Conservation (phyloP, 768 basidiomycete genomes). For the Albatrellus ellisii region DNA sequence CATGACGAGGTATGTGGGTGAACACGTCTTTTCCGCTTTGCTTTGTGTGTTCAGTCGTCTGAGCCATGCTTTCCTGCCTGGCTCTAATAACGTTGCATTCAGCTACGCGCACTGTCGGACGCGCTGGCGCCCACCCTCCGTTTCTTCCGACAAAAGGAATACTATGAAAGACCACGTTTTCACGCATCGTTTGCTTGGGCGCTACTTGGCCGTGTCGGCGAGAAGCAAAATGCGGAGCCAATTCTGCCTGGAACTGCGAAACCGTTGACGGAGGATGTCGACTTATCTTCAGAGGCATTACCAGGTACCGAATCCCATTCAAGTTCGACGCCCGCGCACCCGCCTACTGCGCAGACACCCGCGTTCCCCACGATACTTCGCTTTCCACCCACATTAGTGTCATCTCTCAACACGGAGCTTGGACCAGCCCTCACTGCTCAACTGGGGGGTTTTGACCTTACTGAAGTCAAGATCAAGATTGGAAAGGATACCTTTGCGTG, state of each 20-base stretch:
- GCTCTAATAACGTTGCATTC: too few species aligned
- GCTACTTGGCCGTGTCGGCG: conserved; percentile 27
- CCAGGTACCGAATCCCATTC: conserved; percentile 2
- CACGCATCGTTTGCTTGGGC: conserved; percentile 89
- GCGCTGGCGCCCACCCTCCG: conserved; percentile 45
- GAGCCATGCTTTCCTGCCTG: conserved; percentile 1
- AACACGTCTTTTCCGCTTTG: not conserved
- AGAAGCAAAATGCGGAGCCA: not conserved
- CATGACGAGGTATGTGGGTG: conserved; percentile 45
- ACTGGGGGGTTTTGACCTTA: conserved; percentile 38
- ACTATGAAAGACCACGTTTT: conserved; percentile 72
- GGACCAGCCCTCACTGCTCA: conserved; percentile 28
- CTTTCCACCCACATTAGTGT: conserved; percentile 36
- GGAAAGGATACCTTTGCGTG: conserved; percentile 51
- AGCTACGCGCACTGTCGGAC: conserved; percentile 49
- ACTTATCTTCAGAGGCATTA: not conserved
- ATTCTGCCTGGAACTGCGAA: not conserved
- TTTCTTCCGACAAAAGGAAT: conserved; percentile 57
- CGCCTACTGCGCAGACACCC: conserved; percentile 5
- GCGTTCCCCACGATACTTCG: conserved; percentile 35
- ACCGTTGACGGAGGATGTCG: not conserved
- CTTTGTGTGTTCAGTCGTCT: too few species aligned
- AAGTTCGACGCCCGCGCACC: not conserved
- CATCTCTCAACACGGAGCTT: conserved; percentile 35
- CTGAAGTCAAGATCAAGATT: conserved; percentile 48